Conservation (phyloP, 108 stramenopile species). For the Pseudonitzschia multistriata region DNA sequence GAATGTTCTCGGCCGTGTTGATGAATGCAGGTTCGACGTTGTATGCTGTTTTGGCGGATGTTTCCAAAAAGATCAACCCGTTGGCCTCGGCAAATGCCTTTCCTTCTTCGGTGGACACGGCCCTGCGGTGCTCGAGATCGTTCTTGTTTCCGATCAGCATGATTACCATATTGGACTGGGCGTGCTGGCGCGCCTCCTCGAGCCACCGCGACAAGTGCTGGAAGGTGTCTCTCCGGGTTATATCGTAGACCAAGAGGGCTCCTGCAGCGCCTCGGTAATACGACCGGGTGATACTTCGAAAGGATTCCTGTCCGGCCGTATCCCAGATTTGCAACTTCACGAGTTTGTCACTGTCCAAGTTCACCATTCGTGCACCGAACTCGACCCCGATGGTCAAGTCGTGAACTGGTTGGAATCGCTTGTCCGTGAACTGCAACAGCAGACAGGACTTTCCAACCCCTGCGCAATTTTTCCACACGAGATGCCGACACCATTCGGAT, state of each 20-base stretch:
- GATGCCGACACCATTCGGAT: not conserved
- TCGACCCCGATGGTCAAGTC: constrained; percentile 99
- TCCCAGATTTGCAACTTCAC: constrained; percentile 86
- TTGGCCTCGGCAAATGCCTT: constrained; percentile 95
- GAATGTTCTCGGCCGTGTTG: constrained; percentile 96
- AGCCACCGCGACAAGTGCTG: constrained; percentile 97
- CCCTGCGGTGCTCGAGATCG: constrained; percentile 92
- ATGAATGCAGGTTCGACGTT: constrained; percentile 99
- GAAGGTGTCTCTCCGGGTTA: constrained; percentile 98
- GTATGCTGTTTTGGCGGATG: constrained; percentile 95
- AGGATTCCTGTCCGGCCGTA: constrained; percentile 94
- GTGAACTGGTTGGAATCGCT: constrained; percentile 99
- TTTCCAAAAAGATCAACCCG: constrained; percentile 98
- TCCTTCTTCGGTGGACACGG: constrained; percentile 89
- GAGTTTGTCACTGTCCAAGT: constrained; percentile 89
- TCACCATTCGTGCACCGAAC: constrained; percentile 98
- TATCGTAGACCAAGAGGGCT: constrained; percentile 98
- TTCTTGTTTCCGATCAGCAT: constrained; percentile 98
- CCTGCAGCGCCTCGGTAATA: constrained; percentile 99
- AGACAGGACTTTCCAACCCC: constrained; percentile 99
- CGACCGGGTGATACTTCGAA: constrained; percentile 98
- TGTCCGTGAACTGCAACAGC: constrained; percentile 99
- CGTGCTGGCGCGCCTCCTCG: constrained; percentile 98
- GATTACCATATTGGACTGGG: constrained; percentile 97
- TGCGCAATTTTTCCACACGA: constrained; percentile 33